Evolutionary conservation across 805 yeast species (phyloP).

Genomic region (Yarrowia hollandica): DNA sequence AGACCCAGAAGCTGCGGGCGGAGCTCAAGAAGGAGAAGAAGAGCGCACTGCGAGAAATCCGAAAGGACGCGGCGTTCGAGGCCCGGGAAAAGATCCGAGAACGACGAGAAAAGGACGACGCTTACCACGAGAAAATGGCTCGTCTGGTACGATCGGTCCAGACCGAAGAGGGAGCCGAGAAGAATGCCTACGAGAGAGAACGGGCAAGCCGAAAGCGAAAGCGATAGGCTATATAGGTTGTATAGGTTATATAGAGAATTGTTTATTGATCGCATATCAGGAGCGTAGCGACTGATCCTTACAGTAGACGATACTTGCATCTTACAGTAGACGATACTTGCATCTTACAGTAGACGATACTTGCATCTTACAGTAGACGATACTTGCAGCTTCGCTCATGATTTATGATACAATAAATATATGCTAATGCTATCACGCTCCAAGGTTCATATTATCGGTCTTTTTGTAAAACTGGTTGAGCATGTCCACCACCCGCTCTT

Average conservation of each 20-base stretch:
- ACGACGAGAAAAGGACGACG: conserved; percentile 71
- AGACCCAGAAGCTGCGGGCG: conserved; percentile 75
- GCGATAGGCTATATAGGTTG: too few relatives aligned
- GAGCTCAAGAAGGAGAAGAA: conserved; percentile 91
- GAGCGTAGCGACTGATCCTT: too few relatives aligned
- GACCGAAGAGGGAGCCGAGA: conserved; percentile 93
- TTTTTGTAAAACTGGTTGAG: conserved; percentile 26
- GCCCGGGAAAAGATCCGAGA: conserved; percentile 81
- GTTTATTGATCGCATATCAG: not conserved
- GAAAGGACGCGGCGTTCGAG: conserved; percentile 83
- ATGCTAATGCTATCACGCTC: not conserved
- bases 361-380: too few relatives aligned
- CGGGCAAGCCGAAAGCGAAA: conserved; percentile 61
- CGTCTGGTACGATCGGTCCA: conserved; percentile 80
- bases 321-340: too few relatives aligned
- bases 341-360: too few relatives aligned
- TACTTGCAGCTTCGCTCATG: too few relatives aligned
- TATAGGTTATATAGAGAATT: not conserved
- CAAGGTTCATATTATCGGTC: conserved; percentile 15
- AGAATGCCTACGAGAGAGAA: conserved; percentile 88
- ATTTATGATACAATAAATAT: too few relatives aligned
- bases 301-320: too few relatives aligned
- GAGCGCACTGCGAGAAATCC: conserved; percentile 80
- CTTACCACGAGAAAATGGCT: conserved; percentile 88
- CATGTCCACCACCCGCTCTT: conserved; percentile 27